Evolutionary conservation across 1,284 basidiomycete genomes (phyloP), one percentile per base, ranked within the genome.

Genomic region (Naganishia liquefaciens): DNA sequence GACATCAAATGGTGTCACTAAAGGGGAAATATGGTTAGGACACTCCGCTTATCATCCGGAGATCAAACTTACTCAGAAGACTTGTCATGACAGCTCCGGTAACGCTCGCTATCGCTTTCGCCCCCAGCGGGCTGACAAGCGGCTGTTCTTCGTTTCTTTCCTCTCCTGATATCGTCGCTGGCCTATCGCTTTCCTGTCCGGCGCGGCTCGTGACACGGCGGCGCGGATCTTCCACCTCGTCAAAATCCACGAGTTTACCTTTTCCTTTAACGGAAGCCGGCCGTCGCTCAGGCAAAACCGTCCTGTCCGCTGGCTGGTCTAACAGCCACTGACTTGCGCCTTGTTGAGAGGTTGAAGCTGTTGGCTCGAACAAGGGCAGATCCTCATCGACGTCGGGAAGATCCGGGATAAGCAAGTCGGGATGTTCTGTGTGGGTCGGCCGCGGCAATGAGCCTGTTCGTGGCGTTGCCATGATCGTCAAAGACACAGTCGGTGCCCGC

Each of bases 1-100:
- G 13, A 80, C 79, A 65, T 80, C 79, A 54, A 80, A 80, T 0
- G 79, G 79, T 1, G 79, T 79, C 79, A 80, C 79, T 80, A 61
- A 3, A 30, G 33, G 37, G 39, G 62, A 57, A 49, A 57, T 62
- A 40, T 17, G 52, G n/a, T 27, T 37, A 40, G 28, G 25, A 25
- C 11, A 40, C 33, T 23, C 19, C 15, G 39, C n/a, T n/a, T 23
- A 9, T 37, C n/a, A n/a, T 19, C 27, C 21, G 51, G 37, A 44
- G 5, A 42, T 21, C 13, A 13, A 44, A 25, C 78, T 70, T 55
- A 80, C 78, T 80, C 27, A 79, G 67, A 23, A 80, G 52, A 52
- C 74, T 76, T 2, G 77, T 79, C 6, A 72, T 67, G 63, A 77
- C 69, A 2, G 79, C 79, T 6, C 79, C 79, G 1, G 77, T 79